Base-by-base conservation (phyloP, 306 rosid species). In the Elaeagnus macrophylla region DNA sequence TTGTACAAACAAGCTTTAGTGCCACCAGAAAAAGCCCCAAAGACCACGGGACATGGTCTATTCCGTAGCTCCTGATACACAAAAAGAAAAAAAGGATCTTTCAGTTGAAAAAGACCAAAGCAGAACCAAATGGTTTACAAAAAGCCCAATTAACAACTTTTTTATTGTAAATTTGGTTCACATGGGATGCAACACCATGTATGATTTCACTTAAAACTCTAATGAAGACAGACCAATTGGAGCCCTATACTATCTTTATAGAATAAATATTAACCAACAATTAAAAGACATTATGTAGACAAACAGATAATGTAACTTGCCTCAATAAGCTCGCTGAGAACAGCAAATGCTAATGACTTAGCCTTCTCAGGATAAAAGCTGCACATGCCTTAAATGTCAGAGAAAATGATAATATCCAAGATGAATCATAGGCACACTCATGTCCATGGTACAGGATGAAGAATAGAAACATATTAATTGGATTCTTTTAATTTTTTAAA, bases 321-420 rank as follows among this genome's bases (percentile, higher is more conserved):
- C 99, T 87, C 78, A 41, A 79, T 74, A 73, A 91, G 96, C 79
- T 84, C 99, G 66, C 84, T 80, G 57, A 87, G 80, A 73, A 87
- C 83, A 58, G 65, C 74, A 73, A 76, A 72, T 49, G 99, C 96
- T 59, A 84, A 69, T 15, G 95, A 75, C 77, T 76, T 60, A 36
- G 89, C 79, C 48, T 72, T 83, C 56, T 91, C 96, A 35, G 88
- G 82, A 48, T 75, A 76, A 48, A 83, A 91, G 74, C 99, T 91
- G 87, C 77, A 76, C 39, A 46, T 6, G 48, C 18, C 55, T 55
- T 46, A 47, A 65, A 50, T 19, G 39, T 56, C 25, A 72, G 37
- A 40, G 37, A 40, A 44, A 16, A 51, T 41, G 54, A 18, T 13
- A 12, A 10, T 41, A 10, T 42, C 52, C 14, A 18, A 16, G 48